These are phyloP conservation scores for Breynia disticha DNA, from an alignment of 441 rosid genomes.

Conservation along the genomic window DNA sequence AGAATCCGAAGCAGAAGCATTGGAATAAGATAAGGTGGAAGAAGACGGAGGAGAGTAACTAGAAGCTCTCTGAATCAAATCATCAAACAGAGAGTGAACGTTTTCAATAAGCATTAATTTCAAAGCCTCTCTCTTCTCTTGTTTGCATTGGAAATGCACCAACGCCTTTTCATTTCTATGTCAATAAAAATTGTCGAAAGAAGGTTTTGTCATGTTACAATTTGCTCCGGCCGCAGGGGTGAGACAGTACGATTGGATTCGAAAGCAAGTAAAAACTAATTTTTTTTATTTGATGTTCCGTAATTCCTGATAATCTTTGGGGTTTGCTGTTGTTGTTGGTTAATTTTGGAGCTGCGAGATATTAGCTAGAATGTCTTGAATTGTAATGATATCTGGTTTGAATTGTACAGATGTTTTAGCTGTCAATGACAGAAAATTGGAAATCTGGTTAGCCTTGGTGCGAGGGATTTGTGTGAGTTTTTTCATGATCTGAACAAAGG, in stretches of 20 bases:
- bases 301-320: neutral
- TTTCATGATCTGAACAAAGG: conserved; percentile 85
- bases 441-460: conserved; percentile 55
- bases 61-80: conserved; percentile 78
- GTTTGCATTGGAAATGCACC: conserved; percentile 44
- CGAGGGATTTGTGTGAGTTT: conserved; percentile 74
- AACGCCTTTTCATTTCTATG: conserved; percentile 23
- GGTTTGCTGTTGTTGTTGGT: too few relatives aligned
- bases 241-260: conserved; percentile 82
- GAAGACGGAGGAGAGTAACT: conserved; percentile 35
- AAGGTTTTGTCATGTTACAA: conserved; percentile 64
- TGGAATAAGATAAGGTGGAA: conserved; percentile 12
- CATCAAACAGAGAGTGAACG: conserved; percentile 62
- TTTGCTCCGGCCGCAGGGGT: conserved; percentile 85
- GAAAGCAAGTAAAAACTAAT: conserved; percentile 56
- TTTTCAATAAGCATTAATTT: conserved; percentile 69
- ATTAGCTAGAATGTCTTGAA: too few relatives aligned
- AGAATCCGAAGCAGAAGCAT: conserved; percentile 6
- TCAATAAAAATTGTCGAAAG: conserved; percentile 38
- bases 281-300: neutral
- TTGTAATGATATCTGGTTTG: conserved; percentile 14
- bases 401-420: conserved; percentile 60
- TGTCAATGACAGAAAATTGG: conserved; percentile 84
- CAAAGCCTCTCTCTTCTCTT: conserved; percentile 65
- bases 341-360: too few relatives aligned